A percentile compares a stretch with the other conserved stretches of the same genome.
These are phyloP conservation scores for Coniochaeta pulveracea DNA, from an alignment of 2,329 filamentous ascomycete genomes.

Conservation along the genomic window DNA sequence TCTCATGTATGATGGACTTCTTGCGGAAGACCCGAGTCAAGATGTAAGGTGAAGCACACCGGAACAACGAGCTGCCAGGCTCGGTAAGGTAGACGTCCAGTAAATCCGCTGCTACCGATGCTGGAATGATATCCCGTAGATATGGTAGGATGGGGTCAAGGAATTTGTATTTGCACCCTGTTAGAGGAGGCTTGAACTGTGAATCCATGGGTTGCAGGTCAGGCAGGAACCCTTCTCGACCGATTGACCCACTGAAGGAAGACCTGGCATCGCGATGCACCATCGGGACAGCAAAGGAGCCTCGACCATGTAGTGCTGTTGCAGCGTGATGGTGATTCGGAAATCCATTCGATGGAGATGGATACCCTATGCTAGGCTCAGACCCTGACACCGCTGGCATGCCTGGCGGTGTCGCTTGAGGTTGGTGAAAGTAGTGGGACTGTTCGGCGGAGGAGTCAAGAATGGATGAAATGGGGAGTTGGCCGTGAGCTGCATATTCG, in stretches of 20 bases:
- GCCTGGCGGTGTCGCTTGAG: conserved; percentile 1
- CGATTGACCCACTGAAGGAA: not conserved
- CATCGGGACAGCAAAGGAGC: not conserved
- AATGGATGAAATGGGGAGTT: conserved; percentile 1
- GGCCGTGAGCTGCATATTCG: too few species aligned
- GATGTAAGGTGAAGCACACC: conserved; percentile 33
- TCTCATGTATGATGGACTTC: conserved; percentile 27
- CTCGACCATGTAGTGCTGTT: not conserved
- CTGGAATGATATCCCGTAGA: conserved; percentile 24
- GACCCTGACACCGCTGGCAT: conserved; percentile 1
- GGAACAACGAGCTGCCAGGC: conserved; percentile 28
- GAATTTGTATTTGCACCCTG: conserved; percentile 26
- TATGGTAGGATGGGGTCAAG: conserved; percentile 27
- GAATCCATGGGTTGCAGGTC: not conserved
- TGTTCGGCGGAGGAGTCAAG: not conserved
- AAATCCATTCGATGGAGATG: not conserved
- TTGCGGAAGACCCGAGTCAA: conserved; percentile 33
- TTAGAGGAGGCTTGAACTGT: conserved; percentile 12
- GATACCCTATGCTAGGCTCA: conserved; percentile 1
- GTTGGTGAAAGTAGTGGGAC: not conserved
- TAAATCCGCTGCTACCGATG: conserved; percentile 31
- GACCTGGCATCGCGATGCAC: not conserved
- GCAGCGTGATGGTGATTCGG: not conserved
- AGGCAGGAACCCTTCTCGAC: not conserved
- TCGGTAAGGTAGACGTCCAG: conserved; percentile 36